Base-by-base conservation (phyloP, 805 yeast species). In the Monosporozyma yasuniensis region DNA sequence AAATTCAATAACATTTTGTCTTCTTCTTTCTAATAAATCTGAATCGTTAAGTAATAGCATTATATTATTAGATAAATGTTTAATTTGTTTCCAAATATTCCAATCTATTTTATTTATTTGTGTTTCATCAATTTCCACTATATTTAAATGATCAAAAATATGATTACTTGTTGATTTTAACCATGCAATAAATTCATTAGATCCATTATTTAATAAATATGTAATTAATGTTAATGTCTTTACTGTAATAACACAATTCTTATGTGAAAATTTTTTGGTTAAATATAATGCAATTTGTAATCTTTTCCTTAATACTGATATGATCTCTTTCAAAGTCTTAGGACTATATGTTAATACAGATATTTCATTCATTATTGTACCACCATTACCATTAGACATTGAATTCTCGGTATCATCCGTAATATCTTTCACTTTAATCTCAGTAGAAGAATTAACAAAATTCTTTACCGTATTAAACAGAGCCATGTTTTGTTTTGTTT, bases 161-260 rank as follows among this genome's bases (percentile, higher is more conserved):
- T 42, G 59, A 44, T 30, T 44, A 53, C 47, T 56, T 55, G 49
- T 65, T 32, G 72, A 64, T 48, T 68, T 67, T 51, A 72, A 55
- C 80, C 83, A 79, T 4, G 63, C 53, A 11, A 74, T 66, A 59
- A 79, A 79, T 16, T 70, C 76, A 25, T 59, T 61, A 0, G 83
- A 76, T 0, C 85, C 85, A 37, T 78, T 75, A 50, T 79, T 74
- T 18, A 79, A 54, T 32, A 79, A 56, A 52, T 76, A 80, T 30
- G 75, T 68, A 2, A 79, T 66, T 12, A 81, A 72, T 0, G 84
- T 77, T 16, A 80, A 60, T 2, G 79, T 71, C 58, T 80, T 81
- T 47, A 78, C 57, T 0, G 78, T 57, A 30, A 67, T 71, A 9
- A 71, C 55, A 56, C 76, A 67, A 44, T 69, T 66, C 30, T 61